A percentile compares a stretch with the other conserved stretches of the same genome.
Evolutionary conservation across 2,329 filamentous ascomycete species (phyloP).

Genomic region (Aureobasidium namibiae): DNA sequence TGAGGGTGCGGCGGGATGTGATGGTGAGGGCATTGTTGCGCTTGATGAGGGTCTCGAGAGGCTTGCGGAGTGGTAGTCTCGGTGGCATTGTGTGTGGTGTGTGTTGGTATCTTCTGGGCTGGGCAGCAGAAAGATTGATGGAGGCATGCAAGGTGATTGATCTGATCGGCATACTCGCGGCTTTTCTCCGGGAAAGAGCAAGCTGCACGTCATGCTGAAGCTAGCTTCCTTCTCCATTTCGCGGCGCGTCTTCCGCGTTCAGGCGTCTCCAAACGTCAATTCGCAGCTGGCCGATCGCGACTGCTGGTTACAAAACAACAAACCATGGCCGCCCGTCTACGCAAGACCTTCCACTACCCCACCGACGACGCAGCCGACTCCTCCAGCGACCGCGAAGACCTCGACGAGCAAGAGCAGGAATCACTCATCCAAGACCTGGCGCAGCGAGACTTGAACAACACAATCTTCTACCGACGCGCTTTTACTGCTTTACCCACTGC

Average conservation of each 20-base stretch:
- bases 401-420: conserved; percentile 74
- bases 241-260: neutral
- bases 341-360: conserved; percentile 71
- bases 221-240: neutral
- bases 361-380: conserved; percentile 48
- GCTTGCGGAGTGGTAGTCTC: conserved; percentile 4
- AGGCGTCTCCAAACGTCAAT: neutral
- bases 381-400: conserved; percentile 47
- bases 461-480: conserved; percentile 27
- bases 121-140: neutral
- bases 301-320: neutral
- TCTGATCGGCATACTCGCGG: neutral
- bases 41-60: conserved; percentile 9
- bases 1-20: conserved; percentile 32
- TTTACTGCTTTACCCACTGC: conserved; percentile 55
- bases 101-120: neutral
- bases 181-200: neutral
- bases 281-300: neutral
- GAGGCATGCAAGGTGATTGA: neutral
- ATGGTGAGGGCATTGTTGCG: conserved; percentile 3
- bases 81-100: conserved; percentile 9
- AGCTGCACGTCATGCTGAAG: conserved; percentile 3
- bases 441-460: conserved; percentile 41
- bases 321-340: conserved; percentile 53
- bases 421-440: conserved; percentile 49